Conservation (phyloP, 2,329 filamentous ascomycete genomes). For the Colletotrichum gigasporum region DNA sequence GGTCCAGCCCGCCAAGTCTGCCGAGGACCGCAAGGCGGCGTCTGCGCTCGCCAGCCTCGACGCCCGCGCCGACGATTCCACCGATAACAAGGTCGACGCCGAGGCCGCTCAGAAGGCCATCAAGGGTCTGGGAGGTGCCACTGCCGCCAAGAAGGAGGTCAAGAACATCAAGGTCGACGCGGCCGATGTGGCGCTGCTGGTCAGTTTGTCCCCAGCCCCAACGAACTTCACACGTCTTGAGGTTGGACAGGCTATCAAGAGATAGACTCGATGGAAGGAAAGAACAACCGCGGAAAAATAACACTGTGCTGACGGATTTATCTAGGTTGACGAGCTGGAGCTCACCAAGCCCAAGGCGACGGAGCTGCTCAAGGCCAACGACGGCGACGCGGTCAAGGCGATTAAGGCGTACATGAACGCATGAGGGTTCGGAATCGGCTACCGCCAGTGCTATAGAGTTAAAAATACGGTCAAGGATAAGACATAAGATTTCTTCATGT, state of each 20-base stretch:
- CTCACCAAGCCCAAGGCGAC: constrained; percentile 77
- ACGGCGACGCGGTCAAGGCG: constrained; percentile 75
- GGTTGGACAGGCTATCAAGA: no score
- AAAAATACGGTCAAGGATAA: constrained; percentile 4
- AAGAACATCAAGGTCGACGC: constrained; percentile 79
- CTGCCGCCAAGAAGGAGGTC: constrained; percentile 49
- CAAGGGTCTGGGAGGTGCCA: constrained; percentile 63
- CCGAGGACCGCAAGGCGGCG: constrained; percentile 81
- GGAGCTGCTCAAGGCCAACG: constrained; percentile 76
- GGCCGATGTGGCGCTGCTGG: constrained; percentile 75
- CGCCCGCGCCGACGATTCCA: constrained; percentile 56
- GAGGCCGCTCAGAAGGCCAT: constrained; percentile 79
- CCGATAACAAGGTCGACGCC: constrained; percentile 64
- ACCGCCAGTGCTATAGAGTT: constrained; percentile 2
- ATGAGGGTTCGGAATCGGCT: constrained; percentile 9
- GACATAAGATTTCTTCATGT: constrained; percentile 9
- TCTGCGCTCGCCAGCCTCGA: constrained; percentile 79
- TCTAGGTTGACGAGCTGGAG: constrained; percentile 75
- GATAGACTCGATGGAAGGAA: not conserved
- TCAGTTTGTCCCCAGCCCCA: constrained; percentile 47
- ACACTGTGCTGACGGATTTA: not conserved
- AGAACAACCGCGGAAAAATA: not conserved
- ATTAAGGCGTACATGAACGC: constrained; percentile 64
- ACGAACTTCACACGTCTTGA: not conserved
- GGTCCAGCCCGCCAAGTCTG: constrained; percentile 65